A percentile compares a stretch with the other conserved stretches of the same genome.
These are phyloP conservation scores for Bremia lactucae DNA, from an alignment of 352 stramenopile species.

Conservation along the genomic window DNA sequence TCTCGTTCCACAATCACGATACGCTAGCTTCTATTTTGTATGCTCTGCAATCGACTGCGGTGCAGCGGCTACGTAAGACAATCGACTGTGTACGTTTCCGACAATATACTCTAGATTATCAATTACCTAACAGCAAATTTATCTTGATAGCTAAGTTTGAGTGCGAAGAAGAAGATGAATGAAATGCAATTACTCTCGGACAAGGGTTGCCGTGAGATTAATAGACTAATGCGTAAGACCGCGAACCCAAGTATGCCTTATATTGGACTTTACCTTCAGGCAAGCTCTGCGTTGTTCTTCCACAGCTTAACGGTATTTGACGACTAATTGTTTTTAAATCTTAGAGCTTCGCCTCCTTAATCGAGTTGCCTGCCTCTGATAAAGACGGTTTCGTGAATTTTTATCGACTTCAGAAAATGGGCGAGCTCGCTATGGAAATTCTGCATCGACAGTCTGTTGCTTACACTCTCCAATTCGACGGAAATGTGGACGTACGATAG, in stretches of 20 bases:
- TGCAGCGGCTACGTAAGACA: conserved; percentile 64
- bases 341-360: conserved; percentile 69
- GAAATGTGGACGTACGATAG: conserved; percentile 48
- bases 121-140: neutral
- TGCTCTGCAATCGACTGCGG: conserved; percentile 76
- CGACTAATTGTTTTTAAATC: conserved; percentile 1
- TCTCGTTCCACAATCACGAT: conserved; percentile 74
- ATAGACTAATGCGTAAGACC: conserved; percentile 68
- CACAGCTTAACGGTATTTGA: neutral
- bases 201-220: conserved; percentile 79
- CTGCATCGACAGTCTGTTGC: conserved; percentile 56
- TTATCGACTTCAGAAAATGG: conserved; percentile 61
- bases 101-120: neutral
- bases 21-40: conserved; percentile 79
- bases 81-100: conserved; percentile 52
- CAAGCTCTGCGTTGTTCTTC: conserved; percentile 9
- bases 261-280: conserved; percentile 79
- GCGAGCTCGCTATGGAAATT: conserved; percentile 68
- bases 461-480: conserved; percentile 51
- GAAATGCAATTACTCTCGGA: conserved; percentile 72
- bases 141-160: conserved; percentile 33
- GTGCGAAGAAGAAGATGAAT: conserved; percentile 65
- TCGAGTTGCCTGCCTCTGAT: conserved; percentile 66
- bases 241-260: conserved; percentile 77
- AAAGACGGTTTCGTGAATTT: conserved; percentile 56